Conservation (phyloP, 2,329 filamentous ascomycete species). For the Trichoderma koningii region DNA sequence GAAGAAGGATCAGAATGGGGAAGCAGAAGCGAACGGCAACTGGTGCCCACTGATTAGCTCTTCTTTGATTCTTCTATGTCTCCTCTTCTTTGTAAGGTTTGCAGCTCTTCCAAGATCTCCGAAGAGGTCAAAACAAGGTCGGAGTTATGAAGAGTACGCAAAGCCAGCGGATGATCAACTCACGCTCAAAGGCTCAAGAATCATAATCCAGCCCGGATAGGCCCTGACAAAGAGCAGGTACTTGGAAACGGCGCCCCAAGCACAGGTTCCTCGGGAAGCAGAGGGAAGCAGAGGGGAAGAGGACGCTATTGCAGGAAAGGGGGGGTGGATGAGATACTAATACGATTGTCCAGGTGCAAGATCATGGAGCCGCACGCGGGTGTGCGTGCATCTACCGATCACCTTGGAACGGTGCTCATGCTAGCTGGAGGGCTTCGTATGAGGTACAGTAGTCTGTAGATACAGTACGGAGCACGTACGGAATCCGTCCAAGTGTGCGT, state of each 20-base stretch:
- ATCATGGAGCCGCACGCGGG: slow-evolving; percentile 17
- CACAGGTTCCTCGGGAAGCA: slow-evolving; percentile 18
- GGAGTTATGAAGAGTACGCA: neutral
- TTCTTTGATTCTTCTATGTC: neutral
- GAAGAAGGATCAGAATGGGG: slow-evolving; percentile 1
- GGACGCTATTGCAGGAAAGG: neutral
- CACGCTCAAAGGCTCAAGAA: slow-evolving; percentile 21
- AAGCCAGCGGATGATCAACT: slow-evolving; percentile 17
- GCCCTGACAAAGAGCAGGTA: slow-evolving; percentile 13
- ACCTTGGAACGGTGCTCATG: neutral
- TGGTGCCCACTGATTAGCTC: slow-evolving; percentile 18
- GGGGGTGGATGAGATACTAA: slow-evolving; percentile 24
- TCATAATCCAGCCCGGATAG: slow-evolving; percentile 12
- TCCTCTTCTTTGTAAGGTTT: neutral
- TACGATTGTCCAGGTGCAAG: slow-evolving; percentile 4
- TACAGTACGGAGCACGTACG: slow-evolving; percentile 12
- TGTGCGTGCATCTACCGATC: slow-evolving; percentile 8
- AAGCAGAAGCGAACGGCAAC: slow-evolving; percentile 23
- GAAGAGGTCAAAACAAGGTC: neutral
- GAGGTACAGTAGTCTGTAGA: neutral
- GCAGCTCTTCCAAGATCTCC: neutral
- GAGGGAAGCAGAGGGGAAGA: neutral
- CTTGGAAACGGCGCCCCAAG: slow-evolving; percentile 24
- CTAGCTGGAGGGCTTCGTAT: no score
- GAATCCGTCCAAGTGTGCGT: slow-evolving; percentile 13